Percentiles rank a stretch among this genome's conserved stretches.
These are phyloP conservation scores for Diaporthe sp. DNA, from an alignment of 2,329 filamentous ascomycete species.

Conservation along the genomic window DNA sequence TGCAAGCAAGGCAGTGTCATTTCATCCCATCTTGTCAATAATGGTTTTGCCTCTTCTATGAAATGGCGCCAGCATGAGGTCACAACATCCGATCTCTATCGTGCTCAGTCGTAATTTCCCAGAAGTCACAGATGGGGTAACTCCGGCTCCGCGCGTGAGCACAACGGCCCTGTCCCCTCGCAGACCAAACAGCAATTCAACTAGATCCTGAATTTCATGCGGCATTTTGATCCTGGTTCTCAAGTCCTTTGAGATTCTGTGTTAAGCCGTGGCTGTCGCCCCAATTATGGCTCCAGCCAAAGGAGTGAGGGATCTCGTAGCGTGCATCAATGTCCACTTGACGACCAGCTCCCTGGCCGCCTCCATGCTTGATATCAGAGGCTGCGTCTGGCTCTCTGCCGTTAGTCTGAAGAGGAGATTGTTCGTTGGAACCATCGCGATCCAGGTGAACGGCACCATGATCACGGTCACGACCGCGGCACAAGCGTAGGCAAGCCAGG, in stretches of 20 bases:
- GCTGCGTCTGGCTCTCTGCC: neutral
- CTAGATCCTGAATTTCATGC: neutral
- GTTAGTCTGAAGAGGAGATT: conserved; percentile 32
- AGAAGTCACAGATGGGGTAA: neutral
- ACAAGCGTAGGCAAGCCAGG: neutral
- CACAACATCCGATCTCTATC: neutral
- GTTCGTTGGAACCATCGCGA: conserved; percentile 48
- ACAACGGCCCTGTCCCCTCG: no score
- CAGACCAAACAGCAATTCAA: neutral
- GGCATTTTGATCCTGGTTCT: neutral
- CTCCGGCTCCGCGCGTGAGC: neutral
- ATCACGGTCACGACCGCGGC: conserved; percentile 33
- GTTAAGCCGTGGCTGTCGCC: neutral
- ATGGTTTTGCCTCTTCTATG: neutral
- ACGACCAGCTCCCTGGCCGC: conserved; percentile 37
- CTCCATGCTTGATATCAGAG: neutral
- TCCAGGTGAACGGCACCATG: conserved; percentile 51
- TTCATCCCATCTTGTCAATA: neutral
- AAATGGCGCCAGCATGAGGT: neutral
- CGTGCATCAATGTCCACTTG: conserved; percentile 43
- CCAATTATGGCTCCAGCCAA: conserved; percentile 1
- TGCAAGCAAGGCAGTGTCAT: neutral
- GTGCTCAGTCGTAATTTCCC: neutral
- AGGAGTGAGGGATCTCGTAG: conserved; percentile 29
- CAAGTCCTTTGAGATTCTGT: no score